Percentiles rank a stretch among this genome's conserved stretches.
These are phyloP conservation scores for Persicaria maculosa DNA, from an alignment of 148 eudicot genomes.

Conservation along the genomic window DNA sequence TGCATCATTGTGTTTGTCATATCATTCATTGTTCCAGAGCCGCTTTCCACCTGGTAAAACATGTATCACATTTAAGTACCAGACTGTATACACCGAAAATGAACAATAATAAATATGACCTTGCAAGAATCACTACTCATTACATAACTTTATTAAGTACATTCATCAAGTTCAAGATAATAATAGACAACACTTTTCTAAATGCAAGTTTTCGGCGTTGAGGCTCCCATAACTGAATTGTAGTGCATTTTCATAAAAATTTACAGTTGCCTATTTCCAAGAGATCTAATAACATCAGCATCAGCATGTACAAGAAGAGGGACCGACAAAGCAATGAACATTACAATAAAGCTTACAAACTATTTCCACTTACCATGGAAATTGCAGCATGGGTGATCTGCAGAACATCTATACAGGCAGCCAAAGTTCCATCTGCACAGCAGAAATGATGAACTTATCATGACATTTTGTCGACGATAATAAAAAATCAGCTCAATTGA, in stretches of 20 bases:
- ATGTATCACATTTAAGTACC: conserved; percentile 14
- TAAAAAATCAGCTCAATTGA: background rate
- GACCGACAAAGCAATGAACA: background rate
- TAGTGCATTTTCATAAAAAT: background rate
- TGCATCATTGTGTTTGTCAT: conserved; percentile 91
- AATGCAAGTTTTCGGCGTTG: background rate
- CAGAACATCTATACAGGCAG: conserved; percentile 85
- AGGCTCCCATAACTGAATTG: background rate
- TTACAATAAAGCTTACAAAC: background rate
- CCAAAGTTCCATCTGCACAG: conserved; percentile 61
- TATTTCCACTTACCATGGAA: conserved; percentile 54
- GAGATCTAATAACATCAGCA: background rate
- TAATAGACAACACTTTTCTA: background rate
- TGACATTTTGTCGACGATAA: background rate
- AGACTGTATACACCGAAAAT: background rate
- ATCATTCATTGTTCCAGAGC: conserved; percentile 79
- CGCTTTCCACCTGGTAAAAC: conserved; percentile 56
- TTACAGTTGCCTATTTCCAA: background rate
- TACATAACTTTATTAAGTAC: background rate
- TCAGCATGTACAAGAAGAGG: background rate
- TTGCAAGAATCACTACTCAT: too few relatives aligned
- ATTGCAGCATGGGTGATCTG: conserved; percentile 94
- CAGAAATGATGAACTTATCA: background rate
- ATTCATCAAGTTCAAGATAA: background rate
- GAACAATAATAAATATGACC: background rate